Evolutionary conservation across 2,329 filamentous ascomycete genomes (phyloP).

Genomic region (Didymella sp.): DNA sequence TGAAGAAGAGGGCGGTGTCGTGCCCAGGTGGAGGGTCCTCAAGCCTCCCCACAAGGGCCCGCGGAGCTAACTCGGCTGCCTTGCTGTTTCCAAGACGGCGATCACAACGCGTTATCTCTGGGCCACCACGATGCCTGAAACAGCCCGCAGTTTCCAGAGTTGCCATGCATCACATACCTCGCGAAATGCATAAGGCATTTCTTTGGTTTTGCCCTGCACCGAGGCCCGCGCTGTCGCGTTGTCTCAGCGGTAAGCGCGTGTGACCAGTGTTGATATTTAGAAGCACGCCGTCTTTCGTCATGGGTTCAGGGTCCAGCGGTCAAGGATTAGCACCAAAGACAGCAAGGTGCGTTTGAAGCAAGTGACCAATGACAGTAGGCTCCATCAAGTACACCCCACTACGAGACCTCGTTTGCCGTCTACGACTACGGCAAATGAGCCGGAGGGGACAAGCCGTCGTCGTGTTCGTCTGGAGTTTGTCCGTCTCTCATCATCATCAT

Average conservation of each 20-base stretch:
- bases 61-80: constrained; percentile 16
- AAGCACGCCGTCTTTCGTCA: constrained; percentile 11
- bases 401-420: constrained; percentile 10
- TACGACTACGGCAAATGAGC: constrained; percentile 9
- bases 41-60: constrained; percentile 24
- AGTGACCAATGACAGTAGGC: constrained; percentile 13
- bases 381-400: constrained; percentile 14
- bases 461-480: constrained; percentile 7
- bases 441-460: constrained; percentile 4
- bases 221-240: constrained; percentile 16
- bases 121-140: neutral
- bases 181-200: neutral
- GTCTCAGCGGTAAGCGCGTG: constrained; percentile 22
- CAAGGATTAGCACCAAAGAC: neutral
- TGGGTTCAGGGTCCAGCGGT: constrained; percentile 22
- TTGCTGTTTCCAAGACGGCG: constrained; percentile 10
- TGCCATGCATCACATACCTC: neutral
- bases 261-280: neutral
- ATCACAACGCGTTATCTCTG: constrained; percentile 14
- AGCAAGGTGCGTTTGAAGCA: constrained; percentile 7
- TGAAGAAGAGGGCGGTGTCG: constrained; percentile 34
- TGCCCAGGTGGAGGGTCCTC: constrained; percentile 24
- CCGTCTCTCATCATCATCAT: neutral
- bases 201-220: constrained; percentile 1
- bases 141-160: neutral